A percentile compares a stretch with the other conserved stretches of the same genome.
phyloP scores from a whole-genome alignment of 768 basidiomycete species.

The Lyophyllum decastes region DNA sequence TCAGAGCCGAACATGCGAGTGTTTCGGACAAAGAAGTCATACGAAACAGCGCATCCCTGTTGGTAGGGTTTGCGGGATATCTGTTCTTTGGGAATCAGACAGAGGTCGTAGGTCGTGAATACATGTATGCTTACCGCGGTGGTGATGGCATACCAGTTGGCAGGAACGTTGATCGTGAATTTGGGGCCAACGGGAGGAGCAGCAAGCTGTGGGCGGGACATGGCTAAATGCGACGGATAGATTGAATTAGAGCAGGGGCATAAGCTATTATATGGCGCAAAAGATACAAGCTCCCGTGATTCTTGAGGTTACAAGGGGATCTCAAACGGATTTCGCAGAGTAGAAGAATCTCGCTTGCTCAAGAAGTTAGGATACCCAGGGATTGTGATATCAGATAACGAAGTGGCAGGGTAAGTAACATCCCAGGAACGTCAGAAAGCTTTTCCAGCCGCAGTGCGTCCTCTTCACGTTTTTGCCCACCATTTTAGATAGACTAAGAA shows the following conservation, averaged over 20 bases:
- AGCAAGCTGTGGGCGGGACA: conserved; percentile 4
- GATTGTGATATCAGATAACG: not conserved
- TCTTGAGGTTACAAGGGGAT: not conserved
- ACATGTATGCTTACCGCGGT: conserved; percentile 1
- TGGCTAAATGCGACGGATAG: not conserved
- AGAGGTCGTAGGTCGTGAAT: not conserved
- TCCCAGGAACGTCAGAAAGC: not conserved
- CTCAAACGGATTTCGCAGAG: not conserved
- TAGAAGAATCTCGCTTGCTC: not conserved
- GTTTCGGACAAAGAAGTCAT: conserved; percentile 1
- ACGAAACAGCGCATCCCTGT: conserved; percentile 6
- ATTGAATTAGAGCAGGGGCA: not conserved
- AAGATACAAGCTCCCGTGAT: not conserved
- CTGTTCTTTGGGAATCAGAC: not conserved
- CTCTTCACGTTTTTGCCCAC: not conserved
- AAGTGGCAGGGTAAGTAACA: not conserved
- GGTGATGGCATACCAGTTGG: conserved; percentile 9
- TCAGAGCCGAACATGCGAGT: conserved; percentile 3
- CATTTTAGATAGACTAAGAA: not conserved
- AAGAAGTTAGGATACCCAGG: not conserved
- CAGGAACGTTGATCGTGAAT: conserved; percentile 5
- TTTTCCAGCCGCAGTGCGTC: not conserved
- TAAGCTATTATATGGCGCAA: not conserved
- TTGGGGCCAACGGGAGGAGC: not conserved
- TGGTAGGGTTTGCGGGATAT: conserved; percentile 8